A percentile compares a stretch with the other conserved stretches of the same genome.
These are phyloP conservation scores for Phylloporus arenicola DNA, from an alignment of 768 basidiomycete species.

Conservation along the genomic window DNA sequence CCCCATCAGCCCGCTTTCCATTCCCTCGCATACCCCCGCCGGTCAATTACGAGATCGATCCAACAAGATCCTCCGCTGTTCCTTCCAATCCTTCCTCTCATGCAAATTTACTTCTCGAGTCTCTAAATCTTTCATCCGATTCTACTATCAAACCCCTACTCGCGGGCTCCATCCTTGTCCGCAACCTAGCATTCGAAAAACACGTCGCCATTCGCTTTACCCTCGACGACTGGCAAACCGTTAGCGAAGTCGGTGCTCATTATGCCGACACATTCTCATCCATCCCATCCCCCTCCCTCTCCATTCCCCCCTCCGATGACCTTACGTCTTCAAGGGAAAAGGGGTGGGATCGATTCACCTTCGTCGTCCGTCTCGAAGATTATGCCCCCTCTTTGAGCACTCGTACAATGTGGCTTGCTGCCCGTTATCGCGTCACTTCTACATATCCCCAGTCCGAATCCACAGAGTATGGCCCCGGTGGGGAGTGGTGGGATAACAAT, in stretches of 20 bases:
- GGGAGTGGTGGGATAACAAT: constrained; percentile 97
- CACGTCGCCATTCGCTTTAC: constrained; percentile 83
- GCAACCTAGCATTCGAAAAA: constrained; percentile 86
- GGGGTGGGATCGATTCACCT: constrained; percentile 56
- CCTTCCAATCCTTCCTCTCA: constrained; percentile 1
- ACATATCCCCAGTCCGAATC: constrained; percentile 15
- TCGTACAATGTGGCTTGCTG: constrained; percentile 57
- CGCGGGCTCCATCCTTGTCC: constrained; percentile 73
- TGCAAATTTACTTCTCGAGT: constrained; percentile 36
- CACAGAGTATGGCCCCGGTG: constrained; percentile 37
- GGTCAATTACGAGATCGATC: constrained; percentile 19
- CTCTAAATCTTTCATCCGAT: constrained; percentile 26
- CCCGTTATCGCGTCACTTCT: constrained; percentile 39
- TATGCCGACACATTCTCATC: constrained; percentile 40
- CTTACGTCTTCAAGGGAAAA: neutral
- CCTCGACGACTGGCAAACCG: constrained; percentile 91
- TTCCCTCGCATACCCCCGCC: constrained; percentile 22
- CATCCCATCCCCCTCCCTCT: constrained; percentile 23
- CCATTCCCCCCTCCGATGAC: neutral
- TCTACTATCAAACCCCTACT: constrained; percentile 35
- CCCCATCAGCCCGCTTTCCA: constrained; percentile 8
- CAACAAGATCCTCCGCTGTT: constrained; percentile 12
- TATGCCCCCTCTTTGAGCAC: constrained; percentile 46
- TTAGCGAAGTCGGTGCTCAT: constrained; percentile 70
- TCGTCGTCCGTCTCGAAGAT: constrained; percentile 67